Evolutionary conservation across 495 filamentous ascomycete genomes (phyloP).

Genomic region (Lindgomyces ingoldianus): DNA sequence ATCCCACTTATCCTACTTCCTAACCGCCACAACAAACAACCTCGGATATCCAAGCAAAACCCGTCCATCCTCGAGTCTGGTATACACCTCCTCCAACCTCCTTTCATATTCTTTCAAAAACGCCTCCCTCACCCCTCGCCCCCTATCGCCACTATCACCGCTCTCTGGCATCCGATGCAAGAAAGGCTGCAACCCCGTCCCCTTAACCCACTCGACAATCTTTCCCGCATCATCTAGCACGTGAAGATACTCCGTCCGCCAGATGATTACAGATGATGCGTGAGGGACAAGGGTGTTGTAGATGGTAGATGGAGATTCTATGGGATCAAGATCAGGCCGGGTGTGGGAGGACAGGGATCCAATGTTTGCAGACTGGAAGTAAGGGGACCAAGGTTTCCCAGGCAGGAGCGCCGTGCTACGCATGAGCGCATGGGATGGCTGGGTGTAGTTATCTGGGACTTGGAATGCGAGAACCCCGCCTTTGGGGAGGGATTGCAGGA

Average conservation of each 20-base stretch:
- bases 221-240: conserved; percentile 49
- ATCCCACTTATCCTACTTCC: conserved; percentile 19
- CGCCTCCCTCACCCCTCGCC: conserved; percentile 41
- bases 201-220: conserved; percentile 61
- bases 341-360: conserved; percentile 32
- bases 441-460: conserved; percentile 54
- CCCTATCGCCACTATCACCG: too few relatives aligned
- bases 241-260: conserved; percentile 57
- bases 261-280: conserved; percentile 50
- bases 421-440: conserved; percentile 56
- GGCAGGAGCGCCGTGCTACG: conserved; percentile 45
- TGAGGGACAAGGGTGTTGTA: conserved; percentile 52
- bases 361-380: conserved; percentile 1
- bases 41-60: conserved; percentile 53
- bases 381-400: conserved; percentile 44
- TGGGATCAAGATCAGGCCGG: conserved; percentile 49
- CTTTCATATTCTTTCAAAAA: conserved; percentile 51
- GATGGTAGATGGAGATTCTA: conserved; percentile 50
- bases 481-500: conserved; percentile 46
- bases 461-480: conserved; percentile 58
- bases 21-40: conserved; percentile 53
- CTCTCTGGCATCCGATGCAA: conserved; percentile 46
- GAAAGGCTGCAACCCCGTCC: conserved; percentile 56
- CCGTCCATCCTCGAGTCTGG: conserved; percentile 45
- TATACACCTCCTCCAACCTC: conserved; percentile 46